These are phyloP conservation scores for Nyssa sinensis DNA, from an alignment of 148 eudicot species.

Conservation along the genomic window DNA sequence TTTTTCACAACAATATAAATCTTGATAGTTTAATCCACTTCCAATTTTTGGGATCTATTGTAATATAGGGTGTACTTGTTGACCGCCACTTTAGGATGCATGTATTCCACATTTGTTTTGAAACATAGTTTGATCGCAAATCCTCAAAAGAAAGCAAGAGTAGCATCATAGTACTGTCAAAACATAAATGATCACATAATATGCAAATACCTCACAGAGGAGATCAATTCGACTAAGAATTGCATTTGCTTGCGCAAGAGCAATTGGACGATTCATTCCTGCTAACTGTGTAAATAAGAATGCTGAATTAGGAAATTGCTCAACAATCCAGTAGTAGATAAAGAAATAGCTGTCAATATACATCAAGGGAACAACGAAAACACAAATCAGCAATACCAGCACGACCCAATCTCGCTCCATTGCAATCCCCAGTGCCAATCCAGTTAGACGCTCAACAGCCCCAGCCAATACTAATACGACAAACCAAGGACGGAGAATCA, in stretches of 20 bases:
- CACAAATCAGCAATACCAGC: too few species aligned
- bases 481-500: conserved; percentile 85
- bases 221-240: conserved; percentile 80
- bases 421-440: conserved; percentile 88
- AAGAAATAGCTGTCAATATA: not conserved
- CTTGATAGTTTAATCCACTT: not conserved
- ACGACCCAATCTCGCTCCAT: conserved; percentile 99
- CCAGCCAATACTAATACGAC: conserved; percentile 70
- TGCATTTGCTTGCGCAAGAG: conserved; percentile 97
- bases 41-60: too few species aligned
- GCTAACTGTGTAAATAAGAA: conserved; percentile 58
- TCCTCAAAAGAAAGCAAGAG: not conserved
- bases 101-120: not conserved
- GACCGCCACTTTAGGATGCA: too few species aligned
- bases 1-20: not conserved
- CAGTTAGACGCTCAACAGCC: conserved; percentile 80
- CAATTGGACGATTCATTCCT: conserved; percentile 85
- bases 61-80: too few species aligned
- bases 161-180: conserved; percentile 6
- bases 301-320: conserved; percentile 14
- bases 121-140: not conserved
- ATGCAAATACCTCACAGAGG: conserved; percentile 83
- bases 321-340: too few species aligned
- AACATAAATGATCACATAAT: not conserved
- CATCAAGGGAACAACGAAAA: not conserved